These are phyloP conservation scores for Fusarium agapanthi DNA, from an alignment of 2,329 filamentous ascomycete species.

Conservation along the genomic window DNA sequence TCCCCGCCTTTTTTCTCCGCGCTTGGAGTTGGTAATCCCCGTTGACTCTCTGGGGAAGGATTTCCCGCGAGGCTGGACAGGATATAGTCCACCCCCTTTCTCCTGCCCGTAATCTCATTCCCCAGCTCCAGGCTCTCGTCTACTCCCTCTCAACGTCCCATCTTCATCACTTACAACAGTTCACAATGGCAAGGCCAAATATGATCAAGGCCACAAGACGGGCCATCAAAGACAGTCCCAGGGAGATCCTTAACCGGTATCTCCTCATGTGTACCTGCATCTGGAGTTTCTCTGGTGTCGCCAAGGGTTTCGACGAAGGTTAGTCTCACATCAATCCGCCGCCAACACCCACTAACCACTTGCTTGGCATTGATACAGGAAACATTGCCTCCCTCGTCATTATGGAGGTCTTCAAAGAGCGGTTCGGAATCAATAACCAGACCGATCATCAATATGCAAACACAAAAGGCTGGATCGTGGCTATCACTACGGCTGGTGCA, in stretches of 20 bases:
- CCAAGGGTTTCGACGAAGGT: conserved; percentile 46
- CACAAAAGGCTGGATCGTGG: conserved; percentile 46
- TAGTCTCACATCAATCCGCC: background rate
- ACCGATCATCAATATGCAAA: conserved; percentile 40
- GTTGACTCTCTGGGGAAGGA: background rate
- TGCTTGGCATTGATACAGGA: conserved; percentile 7
- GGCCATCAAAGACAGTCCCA: conserved; percentile 39
- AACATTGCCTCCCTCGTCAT: conserved; percentile 45
- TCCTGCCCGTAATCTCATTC: background rate
- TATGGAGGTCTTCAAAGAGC: conserved; percentile 40
- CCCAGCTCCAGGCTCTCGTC: background rate
- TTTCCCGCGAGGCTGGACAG: no score
- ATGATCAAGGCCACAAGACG: conserved; percentile 41
- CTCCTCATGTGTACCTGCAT: conserved; percentile 38
- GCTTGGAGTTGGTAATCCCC: background rate
- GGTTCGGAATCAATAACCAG: conserved; percentile 34
- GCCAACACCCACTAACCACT: background rate
- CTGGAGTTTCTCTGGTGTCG: conserved; percentile 44
- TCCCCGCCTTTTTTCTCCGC: conserved; percentile 2
- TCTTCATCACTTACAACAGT: no score
- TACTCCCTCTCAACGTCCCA: background rate
- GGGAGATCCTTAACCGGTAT: conserved; percentile 45
- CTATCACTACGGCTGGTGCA: conserved; percentile 44
- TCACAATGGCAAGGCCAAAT: conserved; percentile 12
- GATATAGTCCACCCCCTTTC: background rate